These are phyloP conservation scores for Phaffia australis DNA, from an alignment of 768 basidiomycete genomes.

Conservation along the genomic window DNA sequence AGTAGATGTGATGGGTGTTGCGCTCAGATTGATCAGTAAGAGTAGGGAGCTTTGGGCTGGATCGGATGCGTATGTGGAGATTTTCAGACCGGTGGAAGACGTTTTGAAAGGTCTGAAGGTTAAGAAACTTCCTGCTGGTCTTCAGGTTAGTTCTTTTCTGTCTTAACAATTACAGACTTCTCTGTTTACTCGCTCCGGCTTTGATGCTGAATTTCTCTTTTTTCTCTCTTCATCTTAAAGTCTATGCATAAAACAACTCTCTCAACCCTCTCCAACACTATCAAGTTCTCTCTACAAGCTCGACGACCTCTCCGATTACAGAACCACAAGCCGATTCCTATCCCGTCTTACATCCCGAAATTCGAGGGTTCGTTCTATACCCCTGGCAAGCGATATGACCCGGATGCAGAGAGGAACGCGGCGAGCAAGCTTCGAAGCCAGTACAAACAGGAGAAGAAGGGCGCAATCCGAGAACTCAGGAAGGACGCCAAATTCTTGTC, in stretches of 20 bases:
- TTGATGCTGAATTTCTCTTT: not conserved
- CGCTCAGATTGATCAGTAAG: conserved; percentile 59
- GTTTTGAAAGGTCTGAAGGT: conserved; percentile 50
- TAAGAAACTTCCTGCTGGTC: conserved; percentile 42
- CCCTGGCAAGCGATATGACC: conserved; percentile 63
- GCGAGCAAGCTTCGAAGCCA: conserved; percentile 71
- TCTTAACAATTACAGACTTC: not conserved
- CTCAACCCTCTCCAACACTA: conserved; percentile 50
- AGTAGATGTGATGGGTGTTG: conserved; percentile 54
- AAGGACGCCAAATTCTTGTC: conserved; percentile 94
- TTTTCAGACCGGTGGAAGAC: conserved; percentile 57
- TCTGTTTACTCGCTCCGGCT: conserved; percentile 15
- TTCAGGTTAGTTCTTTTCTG: conserved; percentile 47
- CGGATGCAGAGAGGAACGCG: conserved; percentile 82
- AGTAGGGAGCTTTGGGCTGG: conserved; percentile 68
- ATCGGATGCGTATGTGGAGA: conserved; percentile 61
- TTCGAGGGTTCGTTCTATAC: conserved; percentile 70
- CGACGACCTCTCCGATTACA: conserved; percentile 75
- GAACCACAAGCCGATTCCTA: conserved; percentile 90
- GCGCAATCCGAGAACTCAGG: conserved; percentile 87
- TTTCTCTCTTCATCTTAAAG: not conserved
- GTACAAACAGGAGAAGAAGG: conserved; percentile 92
- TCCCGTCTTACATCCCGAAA: conserved; percentile 83
- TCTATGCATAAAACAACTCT: conserved; percentile 42
- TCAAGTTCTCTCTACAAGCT: conserved; percentile 60